Percentiles rank a stretch among this genome's conserved stretches.
phyloP scores from a whole-genome alignment of 371 early-diverging fungal genomes.

The Mortierella sp. region DNA sequence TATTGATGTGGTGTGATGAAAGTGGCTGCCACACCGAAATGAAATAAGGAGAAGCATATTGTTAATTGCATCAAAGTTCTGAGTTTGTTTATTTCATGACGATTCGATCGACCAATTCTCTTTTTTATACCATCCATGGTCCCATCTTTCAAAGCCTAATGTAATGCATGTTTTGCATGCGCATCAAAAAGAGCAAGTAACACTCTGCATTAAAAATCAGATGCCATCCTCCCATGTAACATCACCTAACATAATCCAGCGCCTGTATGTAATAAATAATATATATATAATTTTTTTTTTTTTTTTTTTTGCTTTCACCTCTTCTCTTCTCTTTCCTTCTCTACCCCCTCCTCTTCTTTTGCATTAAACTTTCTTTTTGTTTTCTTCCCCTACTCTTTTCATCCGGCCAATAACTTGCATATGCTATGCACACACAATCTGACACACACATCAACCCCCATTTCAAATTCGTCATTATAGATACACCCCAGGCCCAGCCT shows the following conservation, averaged over 20 bases:
- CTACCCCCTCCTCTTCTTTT: not conserved
- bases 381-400: not conserved
- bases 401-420: not conserved
- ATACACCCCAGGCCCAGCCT: not conserved
- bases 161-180: not conserved
- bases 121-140: too few relatives aligned
- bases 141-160: too few relatives aligned
- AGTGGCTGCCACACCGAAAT: not conserved
- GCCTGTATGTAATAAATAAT: not conserved
- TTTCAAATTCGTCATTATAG: conserved; percentile 6
- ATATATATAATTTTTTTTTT: not conserved
- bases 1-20: not conserved
- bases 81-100: not conserved
- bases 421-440: conserved; percentile 4
- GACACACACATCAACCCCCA: conserved; percentile 4
- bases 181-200: not conserved
- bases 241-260: not conserved
- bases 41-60: conserved; percentile 5
- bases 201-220: conserved; percentile 7
- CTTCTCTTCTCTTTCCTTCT: not conserved
- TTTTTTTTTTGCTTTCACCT: not conserved
- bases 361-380: conserved; percentile 3
- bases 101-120: not conserved
- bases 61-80: not conserved
- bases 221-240: not conserved